phyloP scores from a whole-genome alignment of 768 basidiomycete species.

The Cantharellus anzutake region DNA sequence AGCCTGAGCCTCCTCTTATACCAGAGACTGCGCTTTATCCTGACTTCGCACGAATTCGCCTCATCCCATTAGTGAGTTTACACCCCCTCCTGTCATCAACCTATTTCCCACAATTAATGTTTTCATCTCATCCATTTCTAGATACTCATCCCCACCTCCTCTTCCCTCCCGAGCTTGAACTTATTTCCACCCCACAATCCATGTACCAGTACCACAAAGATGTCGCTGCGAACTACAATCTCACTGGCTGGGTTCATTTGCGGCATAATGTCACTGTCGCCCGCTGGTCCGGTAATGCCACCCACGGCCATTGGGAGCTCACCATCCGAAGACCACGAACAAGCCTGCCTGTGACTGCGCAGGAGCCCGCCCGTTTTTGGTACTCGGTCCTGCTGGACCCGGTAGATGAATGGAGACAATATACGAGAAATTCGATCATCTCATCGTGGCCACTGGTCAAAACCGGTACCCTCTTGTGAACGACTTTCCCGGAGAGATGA shows the following conservation, averaged over 20 bases:
- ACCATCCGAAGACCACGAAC: conserved; percentile 13
- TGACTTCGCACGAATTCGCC: conserved; percentile 34
- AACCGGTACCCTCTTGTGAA: conserved; percentile 32
- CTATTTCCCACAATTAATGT: neutral
- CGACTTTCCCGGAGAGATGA: conserved; percentile 28
- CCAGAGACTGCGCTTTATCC: conserved; percentile 40
- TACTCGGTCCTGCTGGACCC: neutral
- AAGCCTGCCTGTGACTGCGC: neutral
- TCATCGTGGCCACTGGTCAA: conserved; percentile 37
- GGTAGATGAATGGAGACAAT: no score
- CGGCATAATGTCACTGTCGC: conserved; percentile 26
- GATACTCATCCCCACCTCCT: conserved; percentile 37
- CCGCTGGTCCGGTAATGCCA: conserved; percentile 24
- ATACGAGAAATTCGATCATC: conserved; percentile 25
- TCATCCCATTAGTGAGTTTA: conserved; percentile 24
- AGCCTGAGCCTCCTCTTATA: conserved; percentile 24
- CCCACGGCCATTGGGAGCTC: conserved; percentile 28
- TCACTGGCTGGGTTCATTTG: conserved; percentile 23
- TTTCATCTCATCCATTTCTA: neutral
- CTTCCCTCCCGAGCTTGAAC: conserved; percentile 27
- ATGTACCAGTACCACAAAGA: conserved; percentile 29
- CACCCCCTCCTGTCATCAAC: neutral
- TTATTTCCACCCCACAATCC: conserved; percentile 29
- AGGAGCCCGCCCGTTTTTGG: neutral
- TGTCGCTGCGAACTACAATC: conserved; percentile 23